Evolutionary conservation across 2,329 filamentous ascomycete species (phyloP).

Genomic region (Coniochaeta hoffmannii): DNA sequence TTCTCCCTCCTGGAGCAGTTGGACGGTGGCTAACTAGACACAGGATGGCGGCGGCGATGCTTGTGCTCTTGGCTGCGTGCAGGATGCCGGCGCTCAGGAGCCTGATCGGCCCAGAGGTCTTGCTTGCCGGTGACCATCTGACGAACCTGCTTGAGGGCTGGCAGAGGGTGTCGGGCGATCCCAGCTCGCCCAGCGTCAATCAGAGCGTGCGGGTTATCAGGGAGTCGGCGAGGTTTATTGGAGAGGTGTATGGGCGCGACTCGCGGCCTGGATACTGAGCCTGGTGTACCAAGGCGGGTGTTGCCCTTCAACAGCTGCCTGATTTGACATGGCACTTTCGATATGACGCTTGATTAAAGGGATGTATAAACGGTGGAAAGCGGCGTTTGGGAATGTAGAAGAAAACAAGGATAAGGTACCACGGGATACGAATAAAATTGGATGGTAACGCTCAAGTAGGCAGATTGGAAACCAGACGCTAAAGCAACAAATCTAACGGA

Average conservation of each 20-base stretch:
- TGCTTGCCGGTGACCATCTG: slow-evolving; percentile 33
- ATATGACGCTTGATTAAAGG: too few relatives aligned
- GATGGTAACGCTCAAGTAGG: too few relatives aligned
- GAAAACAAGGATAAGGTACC: too few relatives aligned
- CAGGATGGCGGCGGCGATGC: slow-evolving; percentile 42
- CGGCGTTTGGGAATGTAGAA: too few relatives aligned
- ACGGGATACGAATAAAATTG: too few relatives aligned
- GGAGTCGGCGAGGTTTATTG: slow-evolving; percentile 34
- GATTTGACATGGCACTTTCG: too few relatives aligned
- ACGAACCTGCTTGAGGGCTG: slow-evolving; percentile 31
- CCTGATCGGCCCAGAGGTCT: slow-evolving; percentile 29
- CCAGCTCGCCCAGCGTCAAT: slow-evolving; percentile 36
- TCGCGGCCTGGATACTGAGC: neutral
- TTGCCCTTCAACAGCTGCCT: too few relatives aligned
- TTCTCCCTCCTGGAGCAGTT: neutral
- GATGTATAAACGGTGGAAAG: too few relatives aligned
- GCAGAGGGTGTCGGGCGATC: slow-evolving; percentile 29
- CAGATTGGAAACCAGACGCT: too few relatives aligned
- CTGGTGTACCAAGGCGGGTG: neutral
- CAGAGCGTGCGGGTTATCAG: slow-evolving; percentile 38
- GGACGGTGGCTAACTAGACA: neutral
- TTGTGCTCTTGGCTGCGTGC: slow-evolving; percentile 37
- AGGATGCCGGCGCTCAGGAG: slow-evolving; percentile 27
- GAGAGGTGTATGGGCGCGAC: slow-evolving; percentile 20
- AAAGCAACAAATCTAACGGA: too few relatives aligned